A percentile compares a stretch with the other conserved stretches of the same genome.
Conservation (phyloP, 495 filamentous ascomycete genomes). For the Hypoxylon rickii region DNA sequence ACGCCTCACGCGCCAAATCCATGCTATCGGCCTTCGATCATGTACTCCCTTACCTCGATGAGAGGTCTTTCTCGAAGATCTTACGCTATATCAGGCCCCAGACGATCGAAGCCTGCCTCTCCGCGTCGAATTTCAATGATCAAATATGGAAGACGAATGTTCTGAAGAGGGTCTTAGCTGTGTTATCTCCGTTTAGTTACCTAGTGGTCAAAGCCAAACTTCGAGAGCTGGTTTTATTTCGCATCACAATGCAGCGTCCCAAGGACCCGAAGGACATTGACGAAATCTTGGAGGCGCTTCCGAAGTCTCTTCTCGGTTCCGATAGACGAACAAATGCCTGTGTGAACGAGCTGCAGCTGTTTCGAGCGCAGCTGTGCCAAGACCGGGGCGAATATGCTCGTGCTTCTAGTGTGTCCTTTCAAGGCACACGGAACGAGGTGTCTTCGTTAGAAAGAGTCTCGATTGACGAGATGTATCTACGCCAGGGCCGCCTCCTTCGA, state of each 20-base stretch:
- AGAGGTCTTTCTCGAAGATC: not conserved
- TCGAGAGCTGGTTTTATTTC: not conserved
- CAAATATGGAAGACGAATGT: not conserved
- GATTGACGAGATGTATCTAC: not conserved
- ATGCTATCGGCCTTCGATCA: not conserved
- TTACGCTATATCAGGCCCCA: not conserved
- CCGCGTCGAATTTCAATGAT: not conserved
- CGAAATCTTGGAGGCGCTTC: not conserved
- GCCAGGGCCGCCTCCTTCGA: not conserved
- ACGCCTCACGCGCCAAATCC: not conserved
- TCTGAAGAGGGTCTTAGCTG: not conserved
- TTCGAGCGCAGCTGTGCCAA: not conserved
- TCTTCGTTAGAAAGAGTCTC: not conserved
- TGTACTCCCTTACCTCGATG: not conserved
- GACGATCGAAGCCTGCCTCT: not conserved
- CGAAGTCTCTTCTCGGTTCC: not conserved
- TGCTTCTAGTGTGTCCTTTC: not conserved
- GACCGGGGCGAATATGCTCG: not conserved
- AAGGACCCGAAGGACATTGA: not conserved
- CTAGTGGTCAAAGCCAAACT: not conserved
- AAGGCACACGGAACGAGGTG: not conserved
- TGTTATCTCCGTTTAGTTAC: not conserved
- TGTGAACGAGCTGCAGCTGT: not conserved
- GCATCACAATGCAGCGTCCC: not conserved
- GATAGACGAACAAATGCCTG: not conserved